Evolutionary conservation across 805 yeast species (phyloP), one percentile per base, ranked within the genome.

Genomic region (Kodamaea neixiangensis): DNA sequence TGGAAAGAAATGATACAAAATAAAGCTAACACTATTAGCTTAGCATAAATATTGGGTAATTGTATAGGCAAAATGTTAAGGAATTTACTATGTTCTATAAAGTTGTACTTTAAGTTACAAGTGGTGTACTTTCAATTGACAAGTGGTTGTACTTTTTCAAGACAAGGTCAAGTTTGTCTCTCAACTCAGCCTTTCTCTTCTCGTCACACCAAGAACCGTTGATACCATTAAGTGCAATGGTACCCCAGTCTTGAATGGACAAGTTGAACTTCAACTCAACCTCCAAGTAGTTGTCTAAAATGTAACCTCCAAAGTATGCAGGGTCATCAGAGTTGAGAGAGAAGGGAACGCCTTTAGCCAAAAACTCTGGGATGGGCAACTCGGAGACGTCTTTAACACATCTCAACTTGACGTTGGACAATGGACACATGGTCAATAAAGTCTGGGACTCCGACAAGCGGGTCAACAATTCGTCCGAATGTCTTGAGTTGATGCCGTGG

Each of bases 321-420:
- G 91, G 91, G 63, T 85, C 91, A 63, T 85, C 90, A 3, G 88
- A 82, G 67, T 89, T 89, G 64, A 88, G 74, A 40, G 90, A 83
- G 66, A 89, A 85, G 21, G 89, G 85, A 18, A 87, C 86, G 54
- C 79, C 75, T 25, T 74, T 72, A 7, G 85, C 87, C 46, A 89
- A 66, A 57, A 86, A 80, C 58, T 73, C 68, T 46, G 75, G 72
- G 54, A 88, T 75, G 43, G 96, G 96, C 54, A 88, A 70, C 60
- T 89, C 84, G 1, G 75, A 63, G 33, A 89, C 82, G 55, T 85
- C 82, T 49, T 80, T 70, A 19, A 88, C 91, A 18, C 86, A 94
- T 63, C 85, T 87, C 56, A 89, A 75, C 62, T 84, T 85, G 50
- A 87, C 83, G 62, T 88, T 89, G 20, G 92, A 85, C 54, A 87